Evolutionary conservation across 768 basidiomycete genomes (phyloP).

Genomic region (Hericium coralloides): DNA sequence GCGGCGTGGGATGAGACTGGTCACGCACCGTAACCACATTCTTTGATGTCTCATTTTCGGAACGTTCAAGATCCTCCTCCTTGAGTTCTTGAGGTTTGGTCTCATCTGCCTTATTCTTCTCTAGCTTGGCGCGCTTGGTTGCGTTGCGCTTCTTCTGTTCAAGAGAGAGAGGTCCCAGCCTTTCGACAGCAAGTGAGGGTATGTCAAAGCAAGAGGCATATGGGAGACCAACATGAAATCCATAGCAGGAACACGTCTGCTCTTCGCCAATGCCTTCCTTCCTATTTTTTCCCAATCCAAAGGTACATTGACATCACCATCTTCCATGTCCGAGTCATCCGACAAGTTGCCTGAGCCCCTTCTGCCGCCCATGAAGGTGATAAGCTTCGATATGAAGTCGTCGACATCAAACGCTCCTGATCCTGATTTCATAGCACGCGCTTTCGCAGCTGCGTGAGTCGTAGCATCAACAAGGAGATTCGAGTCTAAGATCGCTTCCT

Average conservation of each 20-base stretch:
- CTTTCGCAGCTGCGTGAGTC: conserved; percentile 74
- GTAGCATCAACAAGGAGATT: conserved; percentile 69
- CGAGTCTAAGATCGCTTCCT: conserved; percentile 89
- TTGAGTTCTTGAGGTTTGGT: conserved; percentile 71
- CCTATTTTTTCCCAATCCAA: conserved; percentile 87
- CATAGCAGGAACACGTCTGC: conserved; percentile 67
- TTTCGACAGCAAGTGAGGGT: conserved; percentile 26
- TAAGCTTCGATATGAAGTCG: conserved; percentile 74
- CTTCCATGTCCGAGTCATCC: conserved; percentile 47
- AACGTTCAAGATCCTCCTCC: conserved; percentile 75
- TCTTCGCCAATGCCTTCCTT: conserved; percentile 73
- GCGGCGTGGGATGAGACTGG: not conserved
- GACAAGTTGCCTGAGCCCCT: conserved; percentile 28
- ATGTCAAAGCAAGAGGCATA: not conserved
- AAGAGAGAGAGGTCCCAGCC: conserved; percentile 85
- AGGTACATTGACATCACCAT: conserved; percentile 32
- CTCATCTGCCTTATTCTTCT: conserved; percentile 63
- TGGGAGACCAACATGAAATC: conserved; percentile 72
- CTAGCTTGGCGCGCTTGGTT: conserved; percentile 54
- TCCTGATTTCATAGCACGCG: conserved; percentile 86
- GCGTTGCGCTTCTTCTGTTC: conserved; percentile 72
- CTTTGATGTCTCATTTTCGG: conserved; percentile 84
- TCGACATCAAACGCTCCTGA: conserved; percentile 86
- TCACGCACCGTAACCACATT: conserved; percentile 64
- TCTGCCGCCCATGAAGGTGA: conserved; percentile 69